These are phyloP conservation scores for Diversispora eburnea DNA, from an alignment of 192 early-diverging fungal species.

Conservation along the genomic window DNA sequence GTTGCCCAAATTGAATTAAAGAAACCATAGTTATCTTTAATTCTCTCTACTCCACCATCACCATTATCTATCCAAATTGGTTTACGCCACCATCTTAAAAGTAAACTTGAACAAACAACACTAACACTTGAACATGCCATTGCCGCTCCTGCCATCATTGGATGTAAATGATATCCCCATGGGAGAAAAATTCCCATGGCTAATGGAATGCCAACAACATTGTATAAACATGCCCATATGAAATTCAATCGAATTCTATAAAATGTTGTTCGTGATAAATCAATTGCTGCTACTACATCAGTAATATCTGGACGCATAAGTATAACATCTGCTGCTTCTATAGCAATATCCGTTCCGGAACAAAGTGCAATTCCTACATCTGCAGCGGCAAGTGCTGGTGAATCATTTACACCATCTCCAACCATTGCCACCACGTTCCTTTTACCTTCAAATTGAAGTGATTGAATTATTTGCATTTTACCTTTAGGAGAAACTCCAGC, in stretches of 20 bases:
- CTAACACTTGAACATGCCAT: constrained; percentile 93
- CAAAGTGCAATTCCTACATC: constrained; percentile 87
- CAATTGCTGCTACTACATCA: constrained; percentile 84
- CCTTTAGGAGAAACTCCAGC: constrained; percentile 89
- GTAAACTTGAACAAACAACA: constrained; percentile 86
- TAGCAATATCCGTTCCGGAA: constrained; percentile 92
- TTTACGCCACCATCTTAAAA: constrained; percentile 69
- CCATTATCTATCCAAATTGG: constrained; percentile 36
- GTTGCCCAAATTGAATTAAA: background rate
- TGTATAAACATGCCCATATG: constrained; percentile 88
- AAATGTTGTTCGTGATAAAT: constrained; percentile 83
- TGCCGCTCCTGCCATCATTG: constrained; percentile 90
- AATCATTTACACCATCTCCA: constrained; percentile 96
- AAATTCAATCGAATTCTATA: constrained; percentile 83
- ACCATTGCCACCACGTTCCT: constrained; percentile 81
- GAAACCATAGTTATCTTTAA: background rate
- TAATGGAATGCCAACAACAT: constrained; percentile 84
- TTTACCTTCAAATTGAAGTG: constrained; percentile 55
- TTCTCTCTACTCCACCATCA: constrained; percentile 1
- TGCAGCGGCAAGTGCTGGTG: constrained; percentile 79
- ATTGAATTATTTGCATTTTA: constrained; percentile 74
- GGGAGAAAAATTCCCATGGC: constrained; percentile 94
- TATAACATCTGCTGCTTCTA: constrained; percentile 90
- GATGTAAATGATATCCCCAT: constrained; percentile 80
- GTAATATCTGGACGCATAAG: constrained; percentile 86